These are phyloP conservation scores for Heritiera fomes DNA, from an alignment of 345 rosid species.

Conservation along the genomic window DNA sequence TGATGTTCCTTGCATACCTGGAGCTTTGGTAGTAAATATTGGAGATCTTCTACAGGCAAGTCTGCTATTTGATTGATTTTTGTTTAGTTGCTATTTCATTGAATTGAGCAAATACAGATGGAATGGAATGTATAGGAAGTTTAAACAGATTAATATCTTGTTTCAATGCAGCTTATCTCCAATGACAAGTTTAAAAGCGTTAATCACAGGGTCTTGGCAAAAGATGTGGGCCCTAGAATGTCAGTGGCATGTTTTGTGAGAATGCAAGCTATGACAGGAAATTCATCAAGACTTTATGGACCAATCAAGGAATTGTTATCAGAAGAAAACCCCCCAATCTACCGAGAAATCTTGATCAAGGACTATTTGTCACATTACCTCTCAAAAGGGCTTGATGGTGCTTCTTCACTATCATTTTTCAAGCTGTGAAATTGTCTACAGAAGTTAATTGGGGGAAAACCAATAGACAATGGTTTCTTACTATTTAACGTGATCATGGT, in stretches of 20 bases:
- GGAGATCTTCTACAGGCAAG: conserved; percentile 22
- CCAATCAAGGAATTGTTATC: conserved; percentile 40
- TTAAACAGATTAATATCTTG: not conserved
- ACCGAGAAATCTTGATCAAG: conserved; percentile 27
- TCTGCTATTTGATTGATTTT: not conserved
- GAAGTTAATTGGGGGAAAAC: not conserved
- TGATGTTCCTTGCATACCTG: conserved; percentile 6
- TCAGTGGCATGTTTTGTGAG: conserved; percentile 38
- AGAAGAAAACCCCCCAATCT: conserved; percentile 32
- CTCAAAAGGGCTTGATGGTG: not conserved
- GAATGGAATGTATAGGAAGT: not conserved
- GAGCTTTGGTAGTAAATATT: conserved; percentile 18
- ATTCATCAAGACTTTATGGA: conserved; percentile 25
- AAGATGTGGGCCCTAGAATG: conserved; percentile 34
- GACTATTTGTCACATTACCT: conserved; percentile 9
- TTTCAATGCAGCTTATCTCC: conserved; percentile 39
- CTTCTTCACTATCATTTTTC: conserved; percentile 17
- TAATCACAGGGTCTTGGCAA: conserved; percentile 48
- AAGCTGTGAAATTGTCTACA: conserved; percentile 20
- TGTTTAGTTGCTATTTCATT: not conserved
- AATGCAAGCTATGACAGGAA: not conserved
- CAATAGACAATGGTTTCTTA: not conserved
- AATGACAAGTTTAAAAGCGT: conserved; percentile 45
- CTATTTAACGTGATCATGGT: no score
- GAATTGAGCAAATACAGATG: not conserved